A percentile compares a stretch with the other conserved stretches of the same genome.
phyloP scores from a whole-genome alignment of 2,329 filamentous ascomycete species.

The Arthrinium puccinioides region DNA sequence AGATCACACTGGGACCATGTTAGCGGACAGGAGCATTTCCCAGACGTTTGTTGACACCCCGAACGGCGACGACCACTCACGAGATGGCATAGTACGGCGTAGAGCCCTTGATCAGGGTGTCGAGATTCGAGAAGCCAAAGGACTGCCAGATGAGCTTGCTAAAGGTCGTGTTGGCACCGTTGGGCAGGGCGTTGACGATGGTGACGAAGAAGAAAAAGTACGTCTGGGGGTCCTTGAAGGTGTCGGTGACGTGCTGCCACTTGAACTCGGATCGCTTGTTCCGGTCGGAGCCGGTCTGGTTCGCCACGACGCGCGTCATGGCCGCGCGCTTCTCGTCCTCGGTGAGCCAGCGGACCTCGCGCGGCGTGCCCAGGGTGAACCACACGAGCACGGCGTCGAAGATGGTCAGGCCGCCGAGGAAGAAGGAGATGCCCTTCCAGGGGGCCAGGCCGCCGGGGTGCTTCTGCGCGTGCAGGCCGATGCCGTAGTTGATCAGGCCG shows the following conservation, averaged over 20 bases:
- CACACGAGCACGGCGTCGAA: slow-evolving; percentile 13
- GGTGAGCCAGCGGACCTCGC: slow-evolving; percentile 21
- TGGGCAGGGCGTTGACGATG: slow-evolving; percentile 24
- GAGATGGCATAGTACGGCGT: too few relatives aligned
- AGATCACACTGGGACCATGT: slow-evolving; percentile 17
- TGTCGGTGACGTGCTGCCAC: slow-evolving; percentile 18
- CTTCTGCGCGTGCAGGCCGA: slow-evolving; percentile 13
- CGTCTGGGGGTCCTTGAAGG: slow-evolving; percentile 23
- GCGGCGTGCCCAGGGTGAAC: slow-evolving; percentile 22
- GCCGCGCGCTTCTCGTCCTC: slow-evolving; percentile 22
- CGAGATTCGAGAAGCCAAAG: slow-evolving; percentile 23
- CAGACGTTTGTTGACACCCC: background rate
- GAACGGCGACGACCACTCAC: background rate
- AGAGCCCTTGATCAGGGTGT: slow-evolving; percentile 24
- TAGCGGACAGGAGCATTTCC: slow-evolving; percentile 13
- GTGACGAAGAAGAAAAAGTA: slow-evolving; percentile 28
- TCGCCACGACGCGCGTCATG: slow-evolving; percentile 18
- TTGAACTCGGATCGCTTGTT: slow-evolving; percentile 20
- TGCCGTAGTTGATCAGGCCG: slow-evolving; percentile 20
- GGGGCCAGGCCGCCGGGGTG: slow-evolving; percentile 14
- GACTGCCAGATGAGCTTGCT: slow-evolving; percentile 22
- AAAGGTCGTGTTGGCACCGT: slow-evolving; percentile 25
- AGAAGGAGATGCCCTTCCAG: slow-evolving; percentile 22
- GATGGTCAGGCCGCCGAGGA: slow-evolving; percentile 20
- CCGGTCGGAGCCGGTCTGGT: slow-evolving; percentile 19